Base-by-base conservation (phyloP, 2,329 filamentous ascomycete genomes). In the Emmonsia crescens region DNA sequence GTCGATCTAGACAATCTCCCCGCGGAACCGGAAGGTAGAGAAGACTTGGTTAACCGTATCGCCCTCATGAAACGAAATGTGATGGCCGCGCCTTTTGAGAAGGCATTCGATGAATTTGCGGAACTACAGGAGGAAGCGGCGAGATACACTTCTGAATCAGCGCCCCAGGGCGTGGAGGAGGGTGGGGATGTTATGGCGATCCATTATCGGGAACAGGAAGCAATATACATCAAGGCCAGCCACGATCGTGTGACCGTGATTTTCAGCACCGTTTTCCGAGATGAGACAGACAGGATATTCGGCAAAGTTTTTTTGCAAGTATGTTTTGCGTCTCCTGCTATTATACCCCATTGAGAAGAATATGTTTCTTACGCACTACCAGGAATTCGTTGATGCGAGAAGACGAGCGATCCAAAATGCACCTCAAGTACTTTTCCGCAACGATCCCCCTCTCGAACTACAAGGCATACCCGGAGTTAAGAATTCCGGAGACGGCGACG, bases 231-330 rank as follows among this genome's bases (percentile, higher is more conserved):
- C 80, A 97, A 99, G 80, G 93, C 94, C 64, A 95, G 89, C 75
- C 89, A 95, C 78, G 94, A 99, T 75, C 87, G 94, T 71, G 94
- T 99, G 59, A 99, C 95, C 0, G 92, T 99, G 71, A 99, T 99
- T 72, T 99, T 99, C 82, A 96, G 91, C 78, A 99, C 94, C 49
- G 85, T 97, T 59, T 99, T 99, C 82, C 84, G 91, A 62, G 95
- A 99, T 74, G 95, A 99, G 79, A 99, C 95, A 60, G 94, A 99
- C 74, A 83, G 93, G 64, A 90, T 99, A 62, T 99, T 96, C 71
- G 94, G 94, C 69, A 97, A 96, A 79, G 91, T 99, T 16, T 99
- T 99, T 74, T 85, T 99, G 68, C 92, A 96, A 74, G 77, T 78
- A 67, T 48, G 69, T 44, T 31, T 10, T 54, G 4, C 6, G 1